Evolutionary conservation across 2,329 filamentous ascomycete genomes (phyloP), one percentile per base, ranked within the genome.

Genomic region (Aureobasidium leucospermi): DNA sequence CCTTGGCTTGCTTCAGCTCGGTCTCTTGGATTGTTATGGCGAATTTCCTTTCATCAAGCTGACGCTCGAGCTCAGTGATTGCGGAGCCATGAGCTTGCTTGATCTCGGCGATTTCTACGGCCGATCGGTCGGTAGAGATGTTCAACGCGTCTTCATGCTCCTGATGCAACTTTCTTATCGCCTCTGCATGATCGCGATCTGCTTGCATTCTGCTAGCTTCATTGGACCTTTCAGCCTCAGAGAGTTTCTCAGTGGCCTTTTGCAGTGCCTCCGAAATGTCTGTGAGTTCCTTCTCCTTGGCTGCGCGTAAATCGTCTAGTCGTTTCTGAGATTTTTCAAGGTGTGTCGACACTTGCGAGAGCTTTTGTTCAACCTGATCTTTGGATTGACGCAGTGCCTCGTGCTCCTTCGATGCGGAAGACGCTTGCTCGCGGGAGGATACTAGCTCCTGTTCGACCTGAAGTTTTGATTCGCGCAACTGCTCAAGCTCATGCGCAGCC

Each of bases 401-500:
- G 16, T 34, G 38, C 29, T 59, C 57, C 11, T 49, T 43, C 3
- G 57, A 34, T 13, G 46, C 28, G 8, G 36, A 41, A 43, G 47
- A 39, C 15, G 29, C 29, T 45, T 59, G 43, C 45, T 58, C 36
- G 3, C 42, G 55, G 31, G 55, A 56, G 8, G 41, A 13, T 3
- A 13, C 19, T 19, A 56, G 19, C 11, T 56, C 11, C 6, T 46
- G 41, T 38, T 56, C 52, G n/a, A 56, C 31, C 19, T 56, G 28
- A n/a, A 9, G 52, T 41, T 56, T 36, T 10, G 41, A 46, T 1
- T 34, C 31, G 31, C 64, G 61, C 34, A 60, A 55, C 31, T 61
- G 36, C 15, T 53, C 48, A 34, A 47, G 53, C 31, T 62, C 52
- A n/a, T 56, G n/a, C 16, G 62, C 10, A 23, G 47, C 39, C 15